Evolutionary conservation across 2,329 filamentous ascomycete species (phyloP), one percentile per base, ranked within the genome.

Genomic region (Diaporthe helianthi): DNA sequence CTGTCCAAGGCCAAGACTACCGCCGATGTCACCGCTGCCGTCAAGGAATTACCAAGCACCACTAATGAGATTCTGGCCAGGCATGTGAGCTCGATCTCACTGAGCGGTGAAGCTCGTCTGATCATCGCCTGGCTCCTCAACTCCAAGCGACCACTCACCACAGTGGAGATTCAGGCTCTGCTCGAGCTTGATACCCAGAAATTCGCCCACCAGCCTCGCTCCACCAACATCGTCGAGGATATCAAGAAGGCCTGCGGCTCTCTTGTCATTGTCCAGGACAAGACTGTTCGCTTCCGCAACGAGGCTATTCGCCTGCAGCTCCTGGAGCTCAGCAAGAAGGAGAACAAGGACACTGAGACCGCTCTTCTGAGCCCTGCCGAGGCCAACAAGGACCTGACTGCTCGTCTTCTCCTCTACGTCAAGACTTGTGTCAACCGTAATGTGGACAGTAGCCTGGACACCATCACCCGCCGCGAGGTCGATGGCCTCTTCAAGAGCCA

Each of bases 261-360:
- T 41, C 70, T 72, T 9, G 67, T 72, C 13, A 64, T 68, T 24
- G 68, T 72, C 22, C 67, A 71, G 22, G 71, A 72, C 54, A 71
- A 72, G 68, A 71, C 64, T 33, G 71, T 72, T 19, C 69, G 69
- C 24, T 72, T 72, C 70, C 70, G 71, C 29, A 72, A 72, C 36
- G 71, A 72, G 65, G 53, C 70, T 24, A 47, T 72, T 8, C 71
- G 71, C 24, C 69, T 71, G 53, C 60, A 72, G 29, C 71, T 72
- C 8, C 70, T 72, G 4, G 70, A 72, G 41, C 67, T 68, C 52
- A 72, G 64, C 70, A 70, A 69, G 67, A 69, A 67, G 67, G 70
- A 71, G 55, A 67, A 9, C 44, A 69, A 71, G 67, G 70, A 71
- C 15, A 22, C n/a, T n/a, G 67, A 72, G 70, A 58, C n/a, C 51